Conservation (phyloP, 768 basidiomycete species). For the Tulasnella sp. region DNA sequence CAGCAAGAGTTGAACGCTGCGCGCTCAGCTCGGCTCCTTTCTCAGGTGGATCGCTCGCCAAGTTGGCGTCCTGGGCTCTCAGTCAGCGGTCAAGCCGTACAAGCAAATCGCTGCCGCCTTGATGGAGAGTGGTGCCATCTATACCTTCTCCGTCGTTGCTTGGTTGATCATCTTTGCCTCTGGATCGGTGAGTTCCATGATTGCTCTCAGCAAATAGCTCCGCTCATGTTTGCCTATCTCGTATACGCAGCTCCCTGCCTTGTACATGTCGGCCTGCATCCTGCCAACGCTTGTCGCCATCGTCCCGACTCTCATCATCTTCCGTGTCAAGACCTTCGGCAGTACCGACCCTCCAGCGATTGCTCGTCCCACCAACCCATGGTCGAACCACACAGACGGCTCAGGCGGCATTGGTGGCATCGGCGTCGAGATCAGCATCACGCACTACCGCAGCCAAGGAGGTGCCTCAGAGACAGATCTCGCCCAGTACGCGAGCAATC, state of each 20-base stretch:
- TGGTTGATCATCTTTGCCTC: conserved; percentile 10
- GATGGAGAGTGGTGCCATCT: conserved; percentile 6
- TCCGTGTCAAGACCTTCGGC: conserved; percentile 8
- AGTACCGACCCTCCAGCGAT: not conserved
- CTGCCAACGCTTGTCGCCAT: conserved; percentile 9
- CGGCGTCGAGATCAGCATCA: not conserved
- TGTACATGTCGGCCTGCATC: conserved; percentile 12
- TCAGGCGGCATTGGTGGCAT: not conserved
- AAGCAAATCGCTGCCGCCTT: conserved; percentile 7
- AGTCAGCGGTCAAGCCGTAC: not conserved
- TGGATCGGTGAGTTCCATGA: conserved; percentile 5
- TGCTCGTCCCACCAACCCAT: not conserved
- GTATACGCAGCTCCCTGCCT: not conserved
- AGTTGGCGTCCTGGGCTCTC: not conserved
- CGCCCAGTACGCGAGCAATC: not conserved
- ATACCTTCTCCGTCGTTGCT: conserved; percentile 5
- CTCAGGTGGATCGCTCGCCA: conserved; percentile 3
- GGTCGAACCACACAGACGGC: not conserved
- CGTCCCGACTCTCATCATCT: conserved; percentile 8
- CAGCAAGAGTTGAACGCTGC: not conserved
- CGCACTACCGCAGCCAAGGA: not conserved
- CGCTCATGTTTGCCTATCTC: not conserved
- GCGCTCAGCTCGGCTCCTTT: not conserved
- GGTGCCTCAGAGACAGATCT: not conserved
- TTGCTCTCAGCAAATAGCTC: not conserved